Evolutionary conservation across 164 flowering plant genomes (phyloP), one percentile per base, ranked within the genome.

Genomic region (Vitis amurensis): DNA sequence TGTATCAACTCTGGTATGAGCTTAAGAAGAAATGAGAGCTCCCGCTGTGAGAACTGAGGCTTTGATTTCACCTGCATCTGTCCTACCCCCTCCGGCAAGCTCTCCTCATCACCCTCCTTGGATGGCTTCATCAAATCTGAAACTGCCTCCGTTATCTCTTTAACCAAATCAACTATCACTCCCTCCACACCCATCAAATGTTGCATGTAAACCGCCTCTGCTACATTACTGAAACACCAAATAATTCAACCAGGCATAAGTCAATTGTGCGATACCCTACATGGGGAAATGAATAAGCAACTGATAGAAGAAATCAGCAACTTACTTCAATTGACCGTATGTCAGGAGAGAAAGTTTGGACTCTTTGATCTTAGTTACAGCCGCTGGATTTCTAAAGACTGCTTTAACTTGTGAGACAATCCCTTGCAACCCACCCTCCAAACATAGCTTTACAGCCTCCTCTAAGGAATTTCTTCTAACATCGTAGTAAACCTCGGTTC

Each of bases 121-220:
- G 66, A 30, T 37, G 88, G 82, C 70, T 80, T 82, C 68, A 82
- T 80, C 80, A 89, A 74, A 14, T 76, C 79, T 1, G 79, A 71
- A 10, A 93, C 90, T 2, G 93, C 85, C 60, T 80, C 83, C 5
- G 92, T 76, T 7, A 95, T 89, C 76, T 95, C 97, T 73, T 80
- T 62, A 53, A 95, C 91, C 61, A 87, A 67, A 80, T 95, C 97
- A 0, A 93, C 97, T 31, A 95, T 95, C 77, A 93, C 99, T 9
- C 99, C 99, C 1, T 91, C 95, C 0, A 95, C 77, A 1, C 98
- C 98, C 97, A 95, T 93, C 72, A 93, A 62, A 68, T 91, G 80
- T 70, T 95, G 99, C 95, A 90, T 82, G 85, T 93, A 89, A 11
- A 93, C 99, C 0, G 95, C 96, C 71, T 95, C 99, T 0, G 89